Evolutionary conservation across 345 rosid species (phyloP).

Genomic region (Gossypium arboreum): DNA sequence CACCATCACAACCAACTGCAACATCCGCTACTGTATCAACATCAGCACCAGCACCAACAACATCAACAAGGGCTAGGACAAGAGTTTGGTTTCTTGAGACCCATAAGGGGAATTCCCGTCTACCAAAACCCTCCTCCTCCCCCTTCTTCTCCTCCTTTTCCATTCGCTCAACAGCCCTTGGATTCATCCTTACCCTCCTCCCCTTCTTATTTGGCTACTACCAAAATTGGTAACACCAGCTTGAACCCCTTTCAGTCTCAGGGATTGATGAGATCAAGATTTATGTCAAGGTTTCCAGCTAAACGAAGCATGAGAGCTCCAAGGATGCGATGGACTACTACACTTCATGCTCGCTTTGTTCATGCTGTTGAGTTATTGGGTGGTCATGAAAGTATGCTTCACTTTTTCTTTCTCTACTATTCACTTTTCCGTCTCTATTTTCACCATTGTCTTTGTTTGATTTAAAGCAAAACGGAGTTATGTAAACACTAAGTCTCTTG

Average conservation of each 20-base stretch:
- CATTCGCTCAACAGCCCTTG: conserved; percentile 39
- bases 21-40: conserved; percentile 35
- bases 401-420: background rate
- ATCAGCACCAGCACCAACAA: conserved; percentile 29
- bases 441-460: background rate
- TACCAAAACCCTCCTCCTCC: conserved; percentile 51
- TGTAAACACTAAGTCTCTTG: too few relatives aligned
- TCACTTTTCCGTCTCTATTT: background rate
- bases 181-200: conserved; percentile 42
- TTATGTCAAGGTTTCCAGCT: conserved; percentile 56
- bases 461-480: background rate
- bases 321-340: conserved; percentile 95
- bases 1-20: conserved; percentile 29
- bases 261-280: conserved; percentile 62
- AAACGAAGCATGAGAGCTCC: conserved; percentile 66
- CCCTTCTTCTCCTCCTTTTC: conserved; percentile 39
- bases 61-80: conserved; percentile 42
- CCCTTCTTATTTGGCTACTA: conserved; percentile 30
- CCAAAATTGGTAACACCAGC: conserved; percentile 24
- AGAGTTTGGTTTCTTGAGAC: conserved; percentile 71
- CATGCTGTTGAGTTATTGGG: conserved; percentile 99
- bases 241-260: conserved; percentile 41
- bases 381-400: conserved; percentile 90
- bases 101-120: conserved; percentile 85
- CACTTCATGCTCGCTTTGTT: conserved; percentile 96